Evolutionary conservation across 2,329 filamentous ascomycete species (phyloP), one percentile per base, ranked within the genome.

Genomic region (Aurifilum marmelostoma): DNA sequence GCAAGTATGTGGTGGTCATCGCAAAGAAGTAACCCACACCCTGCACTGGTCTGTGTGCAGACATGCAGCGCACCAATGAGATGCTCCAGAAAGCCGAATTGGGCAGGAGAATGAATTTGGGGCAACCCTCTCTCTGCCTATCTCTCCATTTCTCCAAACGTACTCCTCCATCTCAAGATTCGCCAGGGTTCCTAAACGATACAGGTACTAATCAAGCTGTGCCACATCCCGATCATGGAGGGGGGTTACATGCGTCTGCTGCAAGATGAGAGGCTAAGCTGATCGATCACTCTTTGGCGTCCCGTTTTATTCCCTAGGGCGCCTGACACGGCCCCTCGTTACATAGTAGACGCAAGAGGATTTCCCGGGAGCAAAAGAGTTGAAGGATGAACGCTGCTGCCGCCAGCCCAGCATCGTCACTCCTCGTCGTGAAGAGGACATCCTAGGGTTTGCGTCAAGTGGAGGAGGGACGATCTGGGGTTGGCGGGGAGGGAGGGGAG

Each of bases 21-120:
- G n/a, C 21, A 47, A 47, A n/a, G 16, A 47, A 47, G n/a, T n/a
- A 47, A 34, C 34, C 34, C 34, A 16, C 41, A 41, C 3, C 18
- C 39, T 16, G 39, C n/a, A n/a, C n/a, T n/a, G n/a, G n/a, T 47
- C 6, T 47, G 6, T 47, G 41, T 47, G 18, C 41, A 18, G 39
- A 41, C 18, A 47, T 47, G n/a, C 50, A 54, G 50, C 24, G 12
- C 24, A 29, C 59, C 59, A 62, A 62, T 62, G 34, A 41, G 59
- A n/a, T 27, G 59, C 24, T 24, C 39, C 34, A 37, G n/a, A 41
- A 41, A 41, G n/a, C 59, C 59, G 34, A 43, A 62, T 62, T 16
- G 34, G 59, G 59, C 59, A 62, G 59, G 59, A 62, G 59, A 41
- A 34, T 34, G 24, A 18, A 24, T 34, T 14, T 61, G 52, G 52